Base-by-base conservation (phyloP, 352 stramenopile genomes). In the Phytophthora ohioensis region DNA sequence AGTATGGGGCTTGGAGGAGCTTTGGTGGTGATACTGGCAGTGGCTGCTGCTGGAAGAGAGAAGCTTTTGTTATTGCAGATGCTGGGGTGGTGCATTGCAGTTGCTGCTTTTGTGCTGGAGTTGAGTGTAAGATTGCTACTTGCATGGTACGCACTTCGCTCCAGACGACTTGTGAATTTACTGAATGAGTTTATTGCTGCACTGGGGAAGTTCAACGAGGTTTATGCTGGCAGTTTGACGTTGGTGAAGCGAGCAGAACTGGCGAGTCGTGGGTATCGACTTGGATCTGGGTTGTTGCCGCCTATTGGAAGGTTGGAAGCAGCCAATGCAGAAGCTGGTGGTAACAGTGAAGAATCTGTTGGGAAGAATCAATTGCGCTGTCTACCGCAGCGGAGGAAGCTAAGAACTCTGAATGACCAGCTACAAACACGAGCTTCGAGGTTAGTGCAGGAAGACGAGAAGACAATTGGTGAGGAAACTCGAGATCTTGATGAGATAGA, bases 241-340 rank as follows among this genome's bases (percentile, higher is more conserved):
- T 27, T 88, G 10, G 67, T 91, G 41, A 93, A 93, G 68, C 82
- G 78, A 27, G 82, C 78, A 9, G 85, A 93, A 54, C 39, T 90
- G 31, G 81, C 79, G 7, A 78, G 76, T 45, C 76, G 79, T 30
- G 83, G 83, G 2, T 91, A 88, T 51, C 78, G 75, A 7, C 68
- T 93, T 9, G 81, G 81, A 10, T 32, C 48, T 15, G 57, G 76
- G 15, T 66, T 78, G 34, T 63, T 93, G 10, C 85, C 85, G 1
- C 83, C 85, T 5, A 63, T 92, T 31, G 81, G 80, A 3, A 80
- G 85, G 2, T 69, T 92, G 7, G 85, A 92, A 36, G 59, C 57
- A 8, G 57, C 4, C 38, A 46, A 41, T 17, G 21, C 34, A 31
- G 55, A 66, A 17, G 62, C 11, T 56, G 12, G 12, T 42, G 21